Evolutionary conservation across 169 alveolate genomes (phyloP).

Genomic region (Eimeria praecox): DNA sequence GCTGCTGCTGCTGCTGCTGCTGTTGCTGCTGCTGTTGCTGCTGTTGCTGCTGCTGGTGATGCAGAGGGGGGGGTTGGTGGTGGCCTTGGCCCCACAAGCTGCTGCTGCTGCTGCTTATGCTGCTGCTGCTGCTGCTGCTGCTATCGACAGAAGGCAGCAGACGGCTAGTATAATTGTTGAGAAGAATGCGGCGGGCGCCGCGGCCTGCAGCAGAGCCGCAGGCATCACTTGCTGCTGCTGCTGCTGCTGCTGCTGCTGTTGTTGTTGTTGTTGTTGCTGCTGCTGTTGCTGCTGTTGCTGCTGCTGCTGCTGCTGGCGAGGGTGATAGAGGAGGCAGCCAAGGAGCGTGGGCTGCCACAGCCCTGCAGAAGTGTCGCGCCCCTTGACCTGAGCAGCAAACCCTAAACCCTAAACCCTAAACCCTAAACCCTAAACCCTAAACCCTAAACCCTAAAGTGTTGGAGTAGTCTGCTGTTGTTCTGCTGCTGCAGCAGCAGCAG

Average conservation of each 20-base stretch:
- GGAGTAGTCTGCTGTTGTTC: neutral
- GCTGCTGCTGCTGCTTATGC: conserved; percentile 37
- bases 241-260: conserved; percentile 61
- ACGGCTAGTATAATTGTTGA: neutral
- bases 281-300: conserved; percentile 37
- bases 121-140: conserved; percentile 63
- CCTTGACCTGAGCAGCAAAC: conserved; percentile 43
- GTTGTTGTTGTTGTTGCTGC: conserved; percentile 13
- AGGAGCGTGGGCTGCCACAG: conserved; percentile 43
- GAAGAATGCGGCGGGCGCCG: conserved; percentile 1
- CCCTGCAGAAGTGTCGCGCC: conserved; percentile 60
- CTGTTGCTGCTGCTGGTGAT: neutral
- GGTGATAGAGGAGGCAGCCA: neutral
- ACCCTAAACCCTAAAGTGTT: neutral
- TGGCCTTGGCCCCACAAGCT: neutral
- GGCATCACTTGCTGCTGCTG: neutral
- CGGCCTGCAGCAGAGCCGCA: conserved; percentile 61
- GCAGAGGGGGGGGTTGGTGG: conserved; percentile 6
- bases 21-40: neutral
- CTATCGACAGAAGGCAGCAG: conserved; percentile 42
- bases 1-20: conserved; percentile 40
- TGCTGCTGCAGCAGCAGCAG: neutral
- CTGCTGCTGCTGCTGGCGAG: neutral
- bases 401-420: conserved; percentile 30
- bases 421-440: neutral